Evolutionary conservation across 768 basidiomycete species (phyloP), one percentile per base, ranked within the genome.

Genomic region (Lentinus brumalis): DNA sequence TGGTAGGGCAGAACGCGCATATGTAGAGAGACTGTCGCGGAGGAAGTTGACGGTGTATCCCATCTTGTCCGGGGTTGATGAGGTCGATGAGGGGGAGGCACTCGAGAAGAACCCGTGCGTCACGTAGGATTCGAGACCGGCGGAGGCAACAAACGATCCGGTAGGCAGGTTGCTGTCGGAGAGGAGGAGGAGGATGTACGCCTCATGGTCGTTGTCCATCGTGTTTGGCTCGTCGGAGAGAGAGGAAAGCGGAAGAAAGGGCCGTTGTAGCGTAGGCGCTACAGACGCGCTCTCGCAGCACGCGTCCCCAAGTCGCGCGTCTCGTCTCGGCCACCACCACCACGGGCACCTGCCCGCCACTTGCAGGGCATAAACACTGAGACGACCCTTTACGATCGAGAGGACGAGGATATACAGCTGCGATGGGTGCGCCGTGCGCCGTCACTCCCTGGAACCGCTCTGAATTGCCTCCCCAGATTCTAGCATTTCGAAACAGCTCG

Each of bases 141-240:
- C 85, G 1, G 95, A 97, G 0, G 96, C 92, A 60, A 98, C 92
- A 73, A 99, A 99, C 1, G 96, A 90, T 39, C 97, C 97, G 0
- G 96, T 98, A 2, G 97, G 97, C 3, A 99, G 86, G 74, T 96
- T 98, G 62, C 92, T 91, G 77, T 96, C 94, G 0, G 92, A 83
- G 45, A 96, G 83, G 39, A 96, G 80, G 41, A 95, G 83, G 16
- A 94, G 79, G 32, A 94, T 75, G 72, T 90, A 92, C 0, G 83
- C 78, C 69, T 91, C 87, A 59, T 77, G 77, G 70, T 73, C 70
- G 73, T 77, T 74, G 68, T 72, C 68, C 71, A 72, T 72, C 59
- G 45, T 53, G 40, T 50, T 10, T 35, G 55, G 18, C 16, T 30
- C 4, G 38, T 29, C 42, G 47, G 26, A 46, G 57, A 38, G 26